Evolutionary conservation across 2,329 filamentous ascomycete genomes (phyloP).

Genomic region (Xylaria digitata): DNA sequence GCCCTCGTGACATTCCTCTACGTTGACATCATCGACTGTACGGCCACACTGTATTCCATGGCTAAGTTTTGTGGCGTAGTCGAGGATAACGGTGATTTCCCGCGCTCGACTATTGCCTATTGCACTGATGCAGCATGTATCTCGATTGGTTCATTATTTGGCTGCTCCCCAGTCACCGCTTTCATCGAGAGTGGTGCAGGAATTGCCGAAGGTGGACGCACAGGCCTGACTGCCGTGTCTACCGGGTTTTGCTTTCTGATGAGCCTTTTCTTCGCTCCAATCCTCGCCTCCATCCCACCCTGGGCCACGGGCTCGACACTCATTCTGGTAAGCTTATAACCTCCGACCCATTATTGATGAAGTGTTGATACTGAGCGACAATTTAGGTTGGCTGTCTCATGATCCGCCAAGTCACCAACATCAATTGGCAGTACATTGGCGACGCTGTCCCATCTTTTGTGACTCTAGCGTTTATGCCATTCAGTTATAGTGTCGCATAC

Average conservation of each 20-base stretch:
- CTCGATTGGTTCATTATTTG: constrained; percentile 76
- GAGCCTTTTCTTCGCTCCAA: constrained; percentile 79
- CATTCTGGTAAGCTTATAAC: constrained; percentile 64
- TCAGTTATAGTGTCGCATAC: constrained; percentile 82
- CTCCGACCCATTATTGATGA: background rate
- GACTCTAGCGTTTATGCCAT: constrained; percentile 79
- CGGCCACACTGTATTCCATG: constrained; percentile 84
- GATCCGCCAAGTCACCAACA: constrained; percentile 78
- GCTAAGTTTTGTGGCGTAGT: constrained; percentile 77
- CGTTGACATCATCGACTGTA: constrained; percentile 82
- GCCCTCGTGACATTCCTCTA: constrained; percentile 83
- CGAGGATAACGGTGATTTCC: constrained; percentile 81
- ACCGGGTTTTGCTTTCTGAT: constrained; percentile 77
- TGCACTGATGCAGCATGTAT: constrained; percentile 77
- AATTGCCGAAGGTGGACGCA: constrained; percentile 79
- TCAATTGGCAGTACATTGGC: constrained; percentile 82
- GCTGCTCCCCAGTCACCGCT: constrained; percentile 76
- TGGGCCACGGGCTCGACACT: constrained; percentile 82
- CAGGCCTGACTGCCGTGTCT: constrained; percentile 76
- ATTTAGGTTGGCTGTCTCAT: constrained; percentile 77
- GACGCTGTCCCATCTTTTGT: constrained; percentile 81
- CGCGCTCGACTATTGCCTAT: constrained; percentile 84
- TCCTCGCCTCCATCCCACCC: constrained; percentile 80
- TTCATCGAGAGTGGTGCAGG: constrained; percentile 82
- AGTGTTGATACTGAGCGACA: constrained; percentile 3